A percentile compares a stretch with the other conserved stretches of the same genome.
These are phyloP conservation scores for Nepenthes gracilis DNA, from an alignment of 148 eudicot species.

Conservation along the genomic window DNA sequence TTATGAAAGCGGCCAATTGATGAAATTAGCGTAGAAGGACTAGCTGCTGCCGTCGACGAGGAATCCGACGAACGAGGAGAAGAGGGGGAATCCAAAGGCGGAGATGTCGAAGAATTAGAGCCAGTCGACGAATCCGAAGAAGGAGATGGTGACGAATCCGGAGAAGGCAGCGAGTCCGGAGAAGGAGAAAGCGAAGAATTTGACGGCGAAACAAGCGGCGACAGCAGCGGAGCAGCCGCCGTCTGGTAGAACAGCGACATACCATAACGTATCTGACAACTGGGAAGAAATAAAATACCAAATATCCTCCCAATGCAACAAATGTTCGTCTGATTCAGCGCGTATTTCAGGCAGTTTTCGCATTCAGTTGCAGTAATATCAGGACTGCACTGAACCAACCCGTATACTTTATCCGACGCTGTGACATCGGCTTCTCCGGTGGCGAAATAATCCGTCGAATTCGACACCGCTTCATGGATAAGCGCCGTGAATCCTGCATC, in stretches of 20 bases:
- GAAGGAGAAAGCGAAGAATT: background rate
- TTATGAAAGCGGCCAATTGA: too few relatives aligned
- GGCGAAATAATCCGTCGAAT: constrained; percentile 12
- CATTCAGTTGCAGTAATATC: constrained; percentile 15
- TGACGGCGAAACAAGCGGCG: background rate
- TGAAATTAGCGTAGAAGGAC: too few relatives aligned
- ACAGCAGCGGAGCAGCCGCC: background rate
- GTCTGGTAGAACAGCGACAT: background rate
- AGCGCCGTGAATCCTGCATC: constrained; percentile 5
- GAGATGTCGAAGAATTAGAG: background rate
- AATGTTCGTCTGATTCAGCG: background rate
- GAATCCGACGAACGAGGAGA: too few relatives aligned
- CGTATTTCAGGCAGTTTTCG: constrained; percentile 12
- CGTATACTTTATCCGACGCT: constrained; percentile 7
- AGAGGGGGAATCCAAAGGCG: too few relatives aligned
- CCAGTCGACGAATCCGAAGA: background rate
- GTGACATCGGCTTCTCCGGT: constrained; percentile 8
- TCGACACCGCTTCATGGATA: background rate
- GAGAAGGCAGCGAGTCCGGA: background rate
- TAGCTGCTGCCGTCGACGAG: too few relatives aligned
- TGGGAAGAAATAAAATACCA: background rate
- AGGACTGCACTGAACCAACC: constrained; percentile 26
- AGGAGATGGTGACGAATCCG: background rate
- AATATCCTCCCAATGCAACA: background rate
- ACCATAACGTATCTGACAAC: background rate